Conservation (phyloP, 2,329 filamentous ascomycete genomes). For the Neurospora sp. region DNA sequence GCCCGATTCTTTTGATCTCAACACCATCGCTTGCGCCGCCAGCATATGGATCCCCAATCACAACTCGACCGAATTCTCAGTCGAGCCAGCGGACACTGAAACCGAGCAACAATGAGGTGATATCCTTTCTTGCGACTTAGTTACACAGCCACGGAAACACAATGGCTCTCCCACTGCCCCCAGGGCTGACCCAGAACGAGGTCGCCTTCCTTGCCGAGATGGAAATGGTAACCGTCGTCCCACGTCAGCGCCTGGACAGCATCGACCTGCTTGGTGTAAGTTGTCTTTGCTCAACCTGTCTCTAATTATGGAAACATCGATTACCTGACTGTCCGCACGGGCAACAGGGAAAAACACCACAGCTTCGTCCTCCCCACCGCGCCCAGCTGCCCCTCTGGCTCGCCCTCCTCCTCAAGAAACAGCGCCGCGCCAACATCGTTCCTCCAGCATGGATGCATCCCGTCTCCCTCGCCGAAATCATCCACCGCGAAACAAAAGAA, state of each 20-base stretch:
- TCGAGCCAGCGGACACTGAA: not conserved
- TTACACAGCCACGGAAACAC: constrained; percentile 2
- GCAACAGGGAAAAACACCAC: constrained; percentile 62
- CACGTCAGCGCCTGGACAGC: constrained; percentile 78
- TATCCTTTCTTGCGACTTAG: not conserved
- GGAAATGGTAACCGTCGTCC: constrained; percentile 88
- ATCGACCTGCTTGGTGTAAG: constrained; percentile 78
- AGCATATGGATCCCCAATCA: too few relatives aligned
- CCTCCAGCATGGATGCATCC: constrained; percentile 82
- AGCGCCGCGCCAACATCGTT: constrained; percentile 85
- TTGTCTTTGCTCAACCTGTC: constrained; percentile 7
- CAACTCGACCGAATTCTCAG: not conserved
- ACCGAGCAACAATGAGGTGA: not conserved
- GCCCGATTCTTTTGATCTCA: not conserved
- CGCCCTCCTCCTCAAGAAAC: constrained; percentile 86
- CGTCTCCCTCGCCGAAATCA: constrained; percentile 63
- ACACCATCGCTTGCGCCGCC: too few relatives aligned
- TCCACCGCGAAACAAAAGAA: constrained; percentile 68
- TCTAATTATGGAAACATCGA: not conserved
- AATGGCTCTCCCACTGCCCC: constrained; percentile 42
- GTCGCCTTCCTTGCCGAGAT: constrained; percentile 94
- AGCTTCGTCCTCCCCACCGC: constrained; percentile 72
- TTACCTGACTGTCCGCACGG: constrained; percentile 1
- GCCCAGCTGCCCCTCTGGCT: constrained; percentile 83
- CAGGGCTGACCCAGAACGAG: constrained; percentile 67